phyloP scores from a whole-genome alignment of 257 asterid species.

The Mentha longifolia region DNA sequence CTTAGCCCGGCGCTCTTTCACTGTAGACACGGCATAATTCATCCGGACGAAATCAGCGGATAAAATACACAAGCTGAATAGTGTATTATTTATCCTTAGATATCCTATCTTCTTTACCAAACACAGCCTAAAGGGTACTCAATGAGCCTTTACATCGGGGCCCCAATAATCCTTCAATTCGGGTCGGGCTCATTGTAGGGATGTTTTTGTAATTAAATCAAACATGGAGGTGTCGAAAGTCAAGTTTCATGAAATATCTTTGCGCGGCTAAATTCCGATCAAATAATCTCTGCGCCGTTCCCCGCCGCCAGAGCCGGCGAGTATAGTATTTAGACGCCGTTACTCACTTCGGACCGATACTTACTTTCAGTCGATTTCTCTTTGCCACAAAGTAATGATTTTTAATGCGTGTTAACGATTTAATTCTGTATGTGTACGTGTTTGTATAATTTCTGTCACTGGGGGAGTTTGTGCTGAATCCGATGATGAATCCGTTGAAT shows the following conservation, averaged over 20 bases:
- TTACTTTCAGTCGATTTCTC: not conserved
- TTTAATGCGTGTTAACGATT: not conserved
- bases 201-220: not conserved
- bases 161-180: not conserved
- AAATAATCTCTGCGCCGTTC: not conserved
- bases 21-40: no score
- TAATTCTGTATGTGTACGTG: not conserved
- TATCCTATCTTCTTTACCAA: no score
- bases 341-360: not conserved
- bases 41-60: no score
- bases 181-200: not conserved
- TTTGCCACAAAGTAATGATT: not conserved
- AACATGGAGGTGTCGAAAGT: not conserved
- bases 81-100: no score
- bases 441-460: not conserved
- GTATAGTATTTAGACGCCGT: not conserved
- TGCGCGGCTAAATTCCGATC: not conserved
- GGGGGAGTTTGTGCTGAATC: conserved; percentile 15
- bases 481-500: conserved; percentile 32
- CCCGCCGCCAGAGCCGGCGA: not conserved
- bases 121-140: no score
- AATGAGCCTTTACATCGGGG: not conserved
- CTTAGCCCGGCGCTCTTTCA: no score
- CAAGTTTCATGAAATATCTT: not conserved
- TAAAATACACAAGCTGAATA: no score